phyloP scores from a whole-genome alignment of 768 basidiomycete genomes.

The Tricholoma saponaceum region DNA sequence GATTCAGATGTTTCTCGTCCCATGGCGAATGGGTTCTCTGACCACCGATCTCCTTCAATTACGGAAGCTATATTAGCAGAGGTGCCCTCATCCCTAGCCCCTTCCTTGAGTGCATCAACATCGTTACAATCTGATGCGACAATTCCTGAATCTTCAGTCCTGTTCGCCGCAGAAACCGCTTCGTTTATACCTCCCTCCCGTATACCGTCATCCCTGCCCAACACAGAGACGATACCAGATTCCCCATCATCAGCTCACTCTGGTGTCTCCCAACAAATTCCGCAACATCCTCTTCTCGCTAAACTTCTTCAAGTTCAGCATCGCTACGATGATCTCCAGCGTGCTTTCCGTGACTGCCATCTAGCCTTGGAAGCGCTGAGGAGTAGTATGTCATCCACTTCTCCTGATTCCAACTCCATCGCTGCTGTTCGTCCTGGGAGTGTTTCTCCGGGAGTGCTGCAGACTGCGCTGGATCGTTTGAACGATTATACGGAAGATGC shows the following conservation, averaged over 20 bases:
- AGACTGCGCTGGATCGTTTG: slow-evolving; percentile 54
- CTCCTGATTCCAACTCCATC: slow-evolving; percentile 11
- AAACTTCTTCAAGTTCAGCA: slow-evolving; percentile 40
- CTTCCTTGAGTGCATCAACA: neutral
- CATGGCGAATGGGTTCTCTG: neutral
- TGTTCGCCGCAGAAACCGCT: neutral
- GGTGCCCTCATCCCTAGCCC: neutral
- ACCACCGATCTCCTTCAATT: neutral
- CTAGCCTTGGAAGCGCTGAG: slow-evolving; percentile 59
- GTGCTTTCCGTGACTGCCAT: slow-evolving; percentile 67
- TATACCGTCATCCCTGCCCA: neutral
- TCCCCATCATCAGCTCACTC: neutral
- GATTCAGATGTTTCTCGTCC: neutral
- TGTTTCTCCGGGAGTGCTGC: slow-evolving; percentile 35
- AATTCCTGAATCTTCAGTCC: neutral
- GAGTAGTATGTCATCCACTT: slow-evolving; percentile 21
- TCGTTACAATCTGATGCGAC: neutral
- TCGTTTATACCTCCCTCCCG: neutral
- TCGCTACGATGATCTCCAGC: slow-evolving; percentile 38
- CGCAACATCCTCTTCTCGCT: slow-evolving; percentile 36
- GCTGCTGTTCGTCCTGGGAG: slow-evolving; percentile 8
- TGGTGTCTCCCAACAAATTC: slow-evolving; percentile 7
- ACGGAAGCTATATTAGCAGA: neutral
- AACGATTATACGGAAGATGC: slow-evolving; percentile 76
- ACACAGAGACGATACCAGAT: neutral